Conservation (phyloP, 1,139 yeast species). For the Sugiyamaella novakii region DNA sequence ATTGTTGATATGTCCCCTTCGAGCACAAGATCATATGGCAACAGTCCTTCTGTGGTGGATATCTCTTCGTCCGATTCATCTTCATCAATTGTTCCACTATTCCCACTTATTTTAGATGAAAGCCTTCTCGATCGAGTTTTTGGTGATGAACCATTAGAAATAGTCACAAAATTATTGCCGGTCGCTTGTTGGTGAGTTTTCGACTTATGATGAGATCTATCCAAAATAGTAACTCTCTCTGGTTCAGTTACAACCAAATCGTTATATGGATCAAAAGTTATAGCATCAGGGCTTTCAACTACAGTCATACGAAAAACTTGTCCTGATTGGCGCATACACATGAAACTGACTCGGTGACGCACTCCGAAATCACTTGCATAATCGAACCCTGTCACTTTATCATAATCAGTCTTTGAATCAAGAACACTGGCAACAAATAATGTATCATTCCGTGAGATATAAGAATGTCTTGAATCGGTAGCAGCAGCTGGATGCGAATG, state of each 20-base stretch:
- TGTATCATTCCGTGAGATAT: constrained; percentile 38
- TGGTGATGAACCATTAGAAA: constrained; percentile 11
- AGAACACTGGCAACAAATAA: constrained; percentile 75
- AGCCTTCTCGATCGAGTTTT: constrained; percentile 17
- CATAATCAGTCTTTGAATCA: constrained; percentile 75
- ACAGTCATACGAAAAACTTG: constrained; percentile 81
- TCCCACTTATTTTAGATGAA: constrained; percentile 8
- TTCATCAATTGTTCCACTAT: constrained; percentile 28
- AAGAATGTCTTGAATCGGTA: constrained; percentile 19
- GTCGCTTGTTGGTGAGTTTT: background rate
- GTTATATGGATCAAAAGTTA: constrained; percentile 70
- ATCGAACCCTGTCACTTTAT: constrained; percentile 82
- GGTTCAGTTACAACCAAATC: constrained; percentile 71
- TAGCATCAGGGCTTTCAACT: constrained; percentile 63
- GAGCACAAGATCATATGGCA: constrained; percentile 33
- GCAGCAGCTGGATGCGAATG: background rate
- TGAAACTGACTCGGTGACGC: constrained; percentile 55
- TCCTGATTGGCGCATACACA: constrained; percentile 90
- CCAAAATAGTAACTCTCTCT: constrained; percentile 49
- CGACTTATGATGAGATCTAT: constrained; percentile 3
- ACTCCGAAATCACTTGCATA: constrained; percentile 61
- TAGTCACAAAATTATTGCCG: background rate
- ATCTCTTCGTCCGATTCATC: constrained; percentile 32
- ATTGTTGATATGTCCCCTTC: constrained; percentile 42
- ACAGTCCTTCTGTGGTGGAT: constrained; percentile 32